Conservation (phyloP, 306 rosid species). For the Corylus avellana region DNA sequence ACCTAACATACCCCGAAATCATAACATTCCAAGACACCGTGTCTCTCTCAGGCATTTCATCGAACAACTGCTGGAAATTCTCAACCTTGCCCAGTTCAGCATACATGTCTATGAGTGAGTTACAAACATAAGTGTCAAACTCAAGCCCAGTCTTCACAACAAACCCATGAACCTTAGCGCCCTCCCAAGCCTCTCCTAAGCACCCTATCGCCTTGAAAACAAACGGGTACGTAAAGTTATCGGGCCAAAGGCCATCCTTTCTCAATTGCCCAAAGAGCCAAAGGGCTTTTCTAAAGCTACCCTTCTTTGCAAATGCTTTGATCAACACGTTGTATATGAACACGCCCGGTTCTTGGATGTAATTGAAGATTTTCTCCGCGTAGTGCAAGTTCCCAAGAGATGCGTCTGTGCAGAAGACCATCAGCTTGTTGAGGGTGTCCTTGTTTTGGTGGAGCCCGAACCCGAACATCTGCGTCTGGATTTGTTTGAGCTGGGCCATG, state of each 20-base stretch:
- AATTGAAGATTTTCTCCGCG: conserved; percentile 32
- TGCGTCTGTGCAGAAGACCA: conserved; percentile 34
- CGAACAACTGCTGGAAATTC: conserved; percentile 27
- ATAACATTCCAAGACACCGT: conserved; percentile 44
- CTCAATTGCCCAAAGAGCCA: conserved; percentile 30
- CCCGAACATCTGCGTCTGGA: conserved; percentile 37
- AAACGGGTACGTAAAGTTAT: conserved; percentile 48
- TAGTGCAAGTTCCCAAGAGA: conserved; percentile 34
- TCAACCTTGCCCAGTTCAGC: conserved; percentile 22
- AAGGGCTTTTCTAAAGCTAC: conserved; percentile 30
- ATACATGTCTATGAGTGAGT: conserved; percentile 47
- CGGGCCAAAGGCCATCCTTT: conserved; percentile 34
- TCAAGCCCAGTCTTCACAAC: conserved; percentile 36
- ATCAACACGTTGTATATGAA: conserved; percentile 42
- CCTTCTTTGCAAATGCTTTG: conserved; percentile 27
- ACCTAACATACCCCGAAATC: conserved; percentile 40
- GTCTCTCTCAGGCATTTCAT: conserved; percentile 38
- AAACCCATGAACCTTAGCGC: conserved; percentile 40
- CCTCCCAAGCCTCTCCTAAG: conserved; percentile 32
- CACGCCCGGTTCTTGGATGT: conserved; percentile 26
- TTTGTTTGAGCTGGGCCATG: conserved; percentile 38
- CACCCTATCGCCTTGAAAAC: conserved; percentile 41
- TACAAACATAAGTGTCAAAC: conserved; percentile 40
- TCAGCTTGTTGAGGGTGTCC: conserved; percentile 30
- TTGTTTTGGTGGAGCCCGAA: conserved; percentile 36